These are phyloP conservation scores for Fusarium sp. DNA, from an alignment of 2,329 filamentous ascomycete species.

Conservation along the genomic window DNA sequence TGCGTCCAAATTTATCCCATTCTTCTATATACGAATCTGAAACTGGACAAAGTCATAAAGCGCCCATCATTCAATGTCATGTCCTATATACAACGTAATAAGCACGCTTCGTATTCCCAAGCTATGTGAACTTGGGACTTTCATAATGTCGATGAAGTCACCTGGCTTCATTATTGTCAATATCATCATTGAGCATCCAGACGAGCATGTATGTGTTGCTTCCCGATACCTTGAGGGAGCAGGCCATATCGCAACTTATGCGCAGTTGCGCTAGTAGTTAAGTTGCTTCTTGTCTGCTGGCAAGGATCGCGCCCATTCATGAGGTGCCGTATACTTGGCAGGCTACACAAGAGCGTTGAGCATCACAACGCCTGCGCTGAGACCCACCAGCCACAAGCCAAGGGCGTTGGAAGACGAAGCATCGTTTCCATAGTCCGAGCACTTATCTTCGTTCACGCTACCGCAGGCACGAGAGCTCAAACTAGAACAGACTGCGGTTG, in stretches of 20 bases:
- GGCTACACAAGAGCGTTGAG: constrained; percentile 27
- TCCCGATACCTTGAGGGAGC: not conserved
- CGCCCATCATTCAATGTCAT: not conserved
- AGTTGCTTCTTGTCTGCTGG: not conserved
- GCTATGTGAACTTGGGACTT: constrained; percentile 1
- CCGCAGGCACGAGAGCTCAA: constrained; percentile 67
- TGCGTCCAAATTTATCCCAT: not conserved
- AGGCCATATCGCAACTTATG: not conserved
- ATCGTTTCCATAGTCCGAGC: constrained; percentile 48
- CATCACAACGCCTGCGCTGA: constrained; percentile 33
- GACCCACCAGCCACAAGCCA: constrained; percentile 22
- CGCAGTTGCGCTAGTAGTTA: not conserved
- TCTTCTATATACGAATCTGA: constrained; percentile 17
- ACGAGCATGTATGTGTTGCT: not conserved
- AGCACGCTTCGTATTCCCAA: constrained; percentile 24
- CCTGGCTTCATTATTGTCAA: not conserved
- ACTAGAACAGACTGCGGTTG: constrained; percentile 68
- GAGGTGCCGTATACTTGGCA: not conserved
- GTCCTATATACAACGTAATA: constrained; percentile 27
- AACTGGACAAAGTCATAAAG: constrained; percentile 7
- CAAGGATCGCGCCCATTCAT: not conserved
- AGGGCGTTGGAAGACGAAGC: constrained; percentile 28
- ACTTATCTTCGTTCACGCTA: constrained; percentile 58
- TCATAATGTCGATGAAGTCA: constrained; percentile 20
- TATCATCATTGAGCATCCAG: not conserved